phyloP scores from a whole-genome alignment of 2,329 filamentous ascomycete genomes.

The Paecilomyces niveus region DNA sequence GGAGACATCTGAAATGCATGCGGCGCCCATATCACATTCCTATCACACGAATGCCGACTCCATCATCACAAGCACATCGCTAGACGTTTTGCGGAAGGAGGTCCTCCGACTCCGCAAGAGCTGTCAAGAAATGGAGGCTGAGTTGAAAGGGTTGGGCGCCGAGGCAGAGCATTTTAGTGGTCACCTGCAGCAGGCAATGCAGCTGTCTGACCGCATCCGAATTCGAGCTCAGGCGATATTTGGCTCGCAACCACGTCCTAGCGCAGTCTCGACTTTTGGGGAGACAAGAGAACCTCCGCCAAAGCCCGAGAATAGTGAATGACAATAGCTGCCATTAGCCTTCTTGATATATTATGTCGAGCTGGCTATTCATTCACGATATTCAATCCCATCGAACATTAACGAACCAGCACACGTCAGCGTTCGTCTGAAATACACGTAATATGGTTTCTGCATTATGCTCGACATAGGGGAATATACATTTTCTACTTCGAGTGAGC shows the following conservation, averaged over 20 bases:
- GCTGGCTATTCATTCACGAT: not conserved
- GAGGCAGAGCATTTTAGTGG: constrained; percentile 12
- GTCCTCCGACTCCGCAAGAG: constrained; percentile 10
- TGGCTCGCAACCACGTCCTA: not conserved
- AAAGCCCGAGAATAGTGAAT: not conserved
- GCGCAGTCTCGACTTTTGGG: not conserved
- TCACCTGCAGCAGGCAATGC: constrained; percentile 19
- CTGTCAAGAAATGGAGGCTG: constrained; percentile 12
- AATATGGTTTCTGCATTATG: not conserved
- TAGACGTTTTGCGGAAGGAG: constrained; percentile 14
- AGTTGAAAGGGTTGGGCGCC: constrained; percentile 9
- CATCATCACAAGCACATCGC: constrained; percentile 12
- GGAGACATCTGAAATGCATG: not conserved
- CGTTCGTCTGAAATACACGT: not conserved
- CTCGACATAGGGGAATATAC: not conserved
- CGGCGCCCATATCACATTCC: not conserved
- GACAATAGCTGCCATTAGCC: not conserved
- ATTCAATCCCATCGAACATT: not conserved
- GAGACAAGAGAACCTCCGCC: not conserved
- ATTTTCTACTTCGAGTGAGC: not conserved
- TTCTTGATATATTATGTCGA: not conserved
- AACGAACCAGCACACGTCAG: not conserved
- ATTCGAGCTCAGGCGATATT: not conserved
- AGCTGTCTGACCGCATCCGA: constrained; percentile 18
- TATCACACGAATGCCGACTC: constrained; percentile 7